These are phyloP conservation scores for Trametes cinnabarina DNA, from an alignment of 768 basidiomycete genomes.

Conservation along the genomic window DNA sequence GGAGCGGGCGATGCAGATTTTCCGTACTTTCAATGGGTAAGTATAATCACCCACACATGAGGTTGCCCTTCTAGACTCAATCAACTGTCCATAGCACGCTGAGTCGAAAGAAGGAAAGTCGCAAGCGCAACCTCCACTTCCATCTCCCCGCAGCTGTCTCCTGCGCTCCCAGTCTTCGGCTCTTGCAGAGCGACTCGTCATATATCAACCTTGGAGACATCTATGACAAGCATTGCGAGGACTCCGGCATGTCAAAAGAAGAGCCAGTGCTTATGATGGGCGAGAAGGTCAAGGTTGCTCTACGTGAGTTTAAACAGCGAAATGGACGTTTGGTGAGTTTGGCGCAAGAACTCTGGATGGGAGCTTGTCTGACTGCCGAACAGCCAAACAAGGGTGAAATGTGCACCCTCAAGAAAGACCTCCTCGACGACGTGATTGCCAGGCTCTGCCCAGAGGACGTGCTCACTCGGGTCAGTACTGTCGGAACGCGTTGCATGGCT, in stretches of 20 bases:
- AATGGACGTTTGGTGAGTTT: slow-evolving; percentile 17
- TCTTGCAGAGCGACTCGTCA: slow-evolving; percentile 90
- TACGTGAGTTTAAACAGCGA: slow-evolving; percentile 55
- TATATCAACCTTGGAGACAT: slow-evolving; percentile 91
- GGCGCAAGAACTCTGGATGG: background rate
- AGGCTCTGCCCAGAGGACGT: slow-evolving; percentile 92
- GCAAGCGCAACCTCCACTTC: slow-evolving; percentile 89
- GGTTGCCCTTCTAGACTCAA: too few relatives aligned
- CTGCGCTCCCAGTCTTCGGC: slow-evolving; percentile 75
- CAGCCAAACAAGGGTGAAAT: slow-evolving; percentile 63
- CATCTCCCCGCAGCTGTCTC: slow-evolving; percentile 87
- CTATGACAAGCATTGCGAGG: slow-evolving; percentile 85
- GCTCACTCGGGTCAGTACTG: slow-evolving; percentile 66
- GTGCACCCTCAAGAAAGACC: slow-evolving; percentile 72
- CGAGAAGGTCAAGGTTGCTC: slow-evolving; percentile 75
- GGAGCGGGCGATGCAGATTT: slow-evolving; percentile 87
- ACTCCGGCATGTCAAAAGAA: slow-evolving; percentile 73
- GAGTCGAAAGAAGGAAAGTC: slow-evolving; percentile 83
- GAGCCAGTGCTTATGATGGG: slow-evolving; percentile 84
- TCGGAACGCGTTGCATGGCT: background rate
- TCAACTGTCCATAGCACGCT: slow-evolving; percentile 78
- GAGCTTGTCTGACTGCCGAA: background rate
- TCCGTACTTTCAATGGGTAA: slow-evolving; percentile 92
- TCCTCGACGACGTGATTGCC: slow-evolving; percentile 80
- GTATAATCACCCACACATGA: slow-evolving; percentile 29